Conservation (phyloP, 306 rosid species). For the Sophora flavescens region DNA sequence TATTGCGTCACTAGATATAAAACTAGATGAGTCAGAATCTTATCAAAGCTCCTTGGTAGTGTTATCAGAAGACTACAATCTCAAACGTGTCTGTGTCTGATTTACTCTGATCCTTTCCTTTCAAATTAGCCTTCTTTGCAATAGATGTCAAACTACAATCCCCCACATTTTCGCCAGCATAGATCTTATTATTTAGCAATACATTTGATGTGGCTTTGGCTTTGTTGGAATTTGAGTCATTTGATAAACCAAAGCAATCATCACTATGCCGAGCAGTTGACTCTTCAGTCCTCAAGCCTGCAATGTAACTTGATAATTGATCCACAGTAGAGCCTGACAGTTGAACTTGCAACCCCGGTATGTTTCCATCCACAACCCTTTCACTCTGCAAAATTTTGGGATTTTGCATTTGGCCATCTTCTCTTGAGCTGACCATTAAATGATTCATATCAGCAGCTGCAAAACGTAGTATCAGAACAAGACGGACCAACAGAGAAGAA, state of each 20-base stretch:
- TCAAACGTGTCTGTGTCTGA: conserved; percentile 40
- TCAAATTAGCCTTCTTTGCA: conserved; percentile 35
- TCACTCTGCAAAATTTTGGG: conserved; percentile 40
- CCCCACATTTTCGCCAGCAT: conserved; percentile 33
- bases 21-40: too few species aligned
- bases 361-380: conserved; percentile 31
- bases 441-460: conserved; percentile 46
- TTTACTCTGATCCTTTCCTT: conserved; percentile 43
- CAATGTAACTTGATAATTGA: conserved; percentile 33
- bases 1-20: too few species aligned
- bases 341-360: conserved; percentile 19
- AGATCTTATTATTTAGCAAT: conserved; percentile 43
- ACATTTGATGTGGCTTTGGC: conserved; percentile 49
- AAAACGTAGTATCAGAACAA: conserved; percentile 20
- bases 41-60: too few species aligned
- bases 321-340: conserved; percentile 5
- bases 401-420: conserved; percentile 41
- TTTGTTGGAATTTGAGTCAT: conserved; percentile 39
- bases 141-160: conserved; percentile 44
- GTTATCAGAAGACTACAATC: conserved; percentile 37
- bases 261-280: conserved; percentile 14
- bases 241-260: conserved; percentile 43
- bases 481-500: conserved; percentile 4
- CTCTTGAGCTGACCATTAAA: conserved; percentile 29
- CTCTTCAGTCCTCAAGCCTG: conserved; percentile 45